Percentiles rank a stretch among this genome's conserved stretches.
These are phyloP conservation scores for Termitomyces sp. DNA, from an alignment of 768 basidiomycete genomes.

Conservation along the genomic window DNA sequence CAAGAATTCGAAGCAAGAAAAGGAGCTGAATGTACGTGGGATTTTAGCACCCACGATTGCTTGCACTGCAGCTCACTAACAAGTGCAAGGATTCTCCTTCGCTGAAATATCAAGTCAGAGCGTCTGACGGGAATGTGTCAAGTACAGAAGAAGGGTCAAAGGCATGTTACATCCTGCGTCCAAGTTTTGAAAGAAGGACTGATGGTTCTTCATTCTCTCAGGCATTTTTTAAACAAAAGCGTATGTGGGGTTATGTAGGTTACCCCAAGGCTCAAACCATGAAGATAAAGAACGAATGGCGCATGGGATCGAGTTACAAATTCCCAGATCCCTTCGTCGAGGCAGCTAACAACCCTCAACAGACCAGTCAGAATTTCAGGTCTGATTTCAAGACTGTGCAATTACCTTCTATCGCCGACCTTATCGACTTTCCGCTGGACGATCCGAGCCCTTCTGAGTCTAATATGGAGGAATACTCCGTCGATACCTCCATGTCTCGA, in stretches of 20 bases:
- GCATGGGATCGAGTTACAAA: background rate
- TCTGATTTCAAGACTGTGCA: background rate
- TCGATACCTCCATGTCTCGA: background rate
- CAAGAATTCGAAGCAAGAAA: background rate
- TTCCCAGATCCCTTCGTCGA: background rate
- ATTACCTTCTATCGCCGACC: background rate
- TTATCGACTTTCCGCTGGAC: background rate
- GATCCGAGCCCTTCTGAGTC: background rate
- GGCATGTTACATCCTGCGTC: background rate
- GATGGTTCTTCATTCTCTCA: background rate
- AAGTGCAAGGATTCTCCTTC: background rate
- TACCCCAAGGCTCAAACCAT: background rate
- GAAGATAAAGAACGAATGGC: background rate
- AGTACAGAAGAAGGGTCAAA: background rate
- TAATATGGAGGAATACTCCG: background rate
- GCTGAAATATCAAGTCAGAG: background rate
- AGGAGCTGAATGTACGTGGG: background rate
- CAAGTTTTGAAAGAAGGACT: background rate
- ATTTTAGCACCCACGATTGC: background rate
- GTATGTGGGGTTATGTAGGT: too few relatives aligned
- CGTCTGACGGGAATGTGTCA: background rate
- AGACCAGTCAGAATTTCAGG: background rate
- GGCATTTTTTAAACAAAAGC: background rate
- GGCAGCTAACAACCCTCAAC: background rate
- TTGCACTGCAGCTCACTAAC: background rate